Percentiles rank a stretch among this genome's conserved stretches.
Evolutionary conservation across 805 yeast genomes (phyloP).

Genomic region (Wickerhamiella azymoides): DNA sequence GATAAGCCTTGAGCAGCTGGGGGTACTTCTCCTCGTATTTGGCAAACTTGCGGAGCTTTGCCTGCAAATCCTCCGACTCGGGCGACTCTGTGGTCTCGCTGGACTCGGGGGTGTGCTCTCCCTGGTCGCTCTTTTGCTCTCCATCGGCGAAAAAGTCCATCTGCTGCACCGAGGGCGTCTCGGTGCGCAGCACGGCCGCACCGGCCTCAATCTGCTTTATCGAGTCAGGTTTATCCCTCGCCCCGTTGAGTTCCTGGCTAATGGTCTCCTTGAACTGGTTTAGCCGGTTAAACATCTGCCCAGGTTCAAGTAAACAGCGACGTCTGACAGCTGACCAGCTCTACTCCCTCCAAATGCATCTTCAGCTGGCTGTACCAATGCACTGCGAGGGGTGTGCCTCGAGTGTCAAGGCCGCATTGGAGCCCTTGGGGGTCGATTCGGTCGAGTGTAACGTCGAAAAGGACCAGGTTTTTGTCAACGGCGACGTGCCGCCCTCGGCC

Average conservation of each 20-base stretch:
- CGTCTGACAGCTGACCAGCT: no score
- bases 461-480: conserved; percentile 54
- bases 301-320: no score
- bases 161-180: conserved; percentile 16
- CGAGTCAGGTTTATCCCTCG: conserved; percentile 11
- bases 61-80: conserved; percentile 8
- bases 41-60: conserved; percentile 19
- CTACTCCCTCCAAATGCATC: background rate
- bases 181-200: conserved; percentile 13
- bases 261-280: conserved; percentile 51
- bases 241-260: conserved; percentile 38
- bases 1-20: conserved; percentile 63
- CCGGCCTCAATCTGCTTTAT: conserved; percentile 16
- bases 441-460: conserved; percentile 43
- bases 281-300: conserved; percentile 40
- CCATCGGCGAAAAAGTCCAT: conserved; percentile 11
- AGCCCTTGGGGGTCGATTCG: conserved; percentile 32
- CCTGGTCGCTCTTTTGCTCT: conserved; percentile 5
- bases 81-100: conserved; percentile 5
- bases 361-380: conserved; percentile 63
- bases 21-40: conserved; percentile 88
- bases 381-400: conserved; percentile 62
- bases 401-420: conserved; percentile 42
- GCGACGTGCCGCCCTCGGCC: conserved; percentile 61
- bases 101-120: conserved; percentile 9